These are phyloP conservation scores for Pyrenula massariospora DNA, from an alignment of 495 filamentous ascomycete genomes.

Conservation along the genomic window DNA sequence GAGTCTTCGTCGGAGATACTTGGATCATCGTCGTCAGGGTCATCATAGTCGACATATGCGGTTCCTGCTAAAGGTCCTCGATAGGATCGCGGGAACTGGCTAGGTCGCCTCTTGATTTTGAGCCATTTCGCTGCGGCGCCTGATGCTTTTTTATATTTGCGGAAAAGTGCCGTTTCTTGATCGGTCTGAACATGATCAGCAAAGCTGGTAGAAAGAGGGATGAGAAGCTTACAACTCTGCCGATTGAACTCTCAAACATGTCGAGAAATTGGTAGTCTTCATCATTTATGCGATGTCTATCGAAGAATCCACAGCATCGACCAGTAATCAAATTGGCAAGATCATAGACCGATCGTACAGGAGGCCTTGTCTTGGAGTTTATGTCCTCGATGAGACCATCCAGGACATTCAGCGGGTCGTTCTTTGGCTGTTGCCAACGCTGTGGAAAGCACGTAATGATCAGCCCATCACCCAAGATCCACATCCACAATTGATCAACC, in stretches of 20 bases:
- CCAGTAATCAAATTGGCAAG: constrained; percentile 53
- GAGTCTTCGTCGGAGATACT: constrained; percentile 7
- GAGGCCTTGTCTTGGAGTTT: constrained; percentile 54
- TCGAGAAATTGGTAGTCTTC: constrained; percentile 59
- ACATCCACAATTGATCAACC: constrained; percentile 68
- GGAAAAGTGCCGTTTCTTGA: constrained; percentile 50
- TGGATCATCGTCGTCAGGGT: constrained; percentile 5
- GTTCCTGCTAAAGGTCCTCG: constrained; percentile 20
- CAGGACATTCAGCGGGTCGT: constrained; percentile 52
- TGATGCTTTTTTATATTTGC: constrained; percentile 50
- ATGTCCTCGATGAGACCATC: constrained; percentile 58
- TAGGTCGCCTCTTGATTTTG: constrained; percentile 43
- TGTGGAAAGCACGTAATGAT: constrained; percentile 59
- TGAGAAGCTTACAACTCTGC: constrained; percentile 25
- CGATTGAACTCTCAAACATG: constrained; percentile 61
- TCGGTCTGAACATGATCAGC: constrained; percentile 29
- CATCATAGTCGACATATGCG: constrained; percentile 10
- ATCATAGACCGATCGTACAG: constrained; percentile 52
- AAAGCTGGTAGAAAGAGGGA: not conserved
- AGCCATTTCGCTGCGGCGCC: constrained; percentile 50
- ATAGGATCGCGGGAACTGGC: constrained; percentile 19
- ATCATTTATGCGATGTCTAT: constrained; percentile 47
- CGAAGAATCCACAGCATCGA: constrained; percentile 54
- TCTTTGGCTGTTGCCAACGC: constrained; percentile 59
- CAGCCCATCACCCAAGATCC: constrained; percentile 52